A percentile compares a stretch with the other conserved stretches of the same genome.
phyloP scores from a whole-genome alignment of 202 grass and related monocot genomes.

The Panicum virgatum region DNA sequence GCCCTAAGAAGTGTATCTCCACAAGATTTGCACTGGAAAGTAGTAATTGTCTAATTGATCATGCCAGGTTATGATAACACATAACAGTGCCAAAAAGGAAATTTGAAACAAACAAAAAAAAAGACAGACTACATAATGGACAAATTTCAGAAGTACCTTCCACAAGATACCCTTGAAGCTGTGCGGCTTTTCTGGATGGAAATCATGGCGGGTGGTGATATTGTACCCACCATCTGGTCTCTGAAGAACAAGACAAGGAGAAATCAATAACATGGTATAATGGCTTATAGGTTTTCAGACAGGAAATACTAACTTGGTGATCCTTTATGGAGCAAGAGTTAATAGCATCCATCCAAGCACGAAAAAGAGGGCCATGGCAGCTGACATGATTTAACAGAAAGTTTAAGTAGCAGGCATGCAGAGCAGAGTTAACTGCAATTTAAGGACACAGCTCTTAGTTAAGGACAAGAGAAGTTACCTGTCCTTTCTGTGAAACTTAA shows the following conservation, averaged over 20 bases:
- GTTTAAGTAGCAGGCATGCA: neutral
- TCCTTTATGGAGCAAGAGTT: slow-evolving; percentile 42
- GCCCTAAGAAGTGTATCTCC: slow-evolving; percentile 38
- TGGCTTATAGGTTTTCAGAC: neutral
- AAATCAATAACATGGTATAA: slow-evolving; percentile 14
- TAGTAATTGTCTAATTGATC: slow-evolving; percentile 26
- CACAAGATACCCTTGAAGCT: slow-evolving; percentile 40
- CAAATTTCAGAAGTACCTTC: slow-evolving; percentile 47
- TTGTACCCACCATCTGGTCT: slow-evolving; percentile 65
- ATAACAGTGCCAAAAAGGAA: neutral
- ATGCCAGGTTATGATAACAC: slow-evolving; percentile 26
- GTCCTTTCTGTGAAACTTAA: slow-evolving; percentile 15
- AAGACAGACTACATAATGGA: neutral
- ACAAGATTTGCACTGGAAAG: slow-evolving; percentile 63
- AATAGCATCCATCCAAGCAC: slow-evolving; percentile 64
- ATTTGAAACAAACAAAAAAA: neutral
- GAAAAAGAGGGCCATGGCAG: slow-evolving; percentile 55
- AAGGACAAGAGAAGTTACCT: slow-evolving; percentile 26
- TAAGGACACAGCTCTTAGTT: neutral
- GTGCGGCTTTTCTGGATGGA: slow-evolving; percentile 35
- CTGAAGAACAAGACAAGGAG: slow-evolving; percentile 41
- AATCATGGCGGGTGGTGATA: slow-evolving; percentile 73
- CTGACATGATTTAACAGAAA: slow-evolving; percentile 17
- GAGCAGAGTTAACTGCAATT: neutral
- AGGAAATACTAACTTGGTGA: slow-evolving; percentile 39